Evolutionary conservation across 768 basidiomycete species (phyloP), one percentile per base, ranked within the genome.

Genomic region (Suillus subaureus): DNA sequence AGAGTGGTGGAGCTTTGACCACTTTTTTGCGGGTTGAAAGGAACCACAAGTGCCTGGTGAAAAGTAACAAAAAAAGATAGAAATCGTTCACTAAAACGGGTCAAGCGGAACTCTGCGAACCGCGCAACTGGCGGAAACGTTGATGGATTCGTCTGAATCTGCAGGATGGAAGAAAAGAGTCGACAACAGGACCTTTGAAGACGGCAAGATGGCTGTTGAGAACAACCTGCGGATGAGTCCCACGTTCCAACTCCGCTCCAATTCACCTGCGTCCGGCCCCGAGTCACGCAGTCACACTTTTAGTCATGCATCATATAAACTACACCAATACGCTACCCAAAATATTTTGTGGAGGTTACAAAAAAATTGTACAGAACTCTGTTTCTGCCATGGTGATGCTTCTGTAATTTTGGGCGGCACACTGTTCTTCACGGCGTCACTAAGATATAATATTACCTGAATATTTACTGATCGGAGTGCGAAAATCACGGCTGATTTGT

Each of bases 171-270:
- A 47, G 63, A 26, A 61, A 64, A 11, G 26, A 57, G 33, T 33
- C 31, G 28, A 61, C 63, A 61, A 64, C 61, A 64, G 33, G 39
- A 31, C 43, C 42, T 63, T 63, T 7, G 61, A 63, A 61, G 40
- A 45, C 68, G 69, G 67, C 67, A 71, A 77, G 72, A 67, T 78
- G 75, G 77, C 67, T 61, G 75, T 76, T 69, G 75, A 69, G 69
- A 71, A 76, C 73, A 76, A 76, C 71, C 75, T 76, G 75, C 70
- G 73, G 67, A 75, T 69, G 72, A 66, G 70, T 71, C 72, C 61
- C 66, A 70, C 64, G 64, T 76, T 76, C 66, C 18, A 77, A 73
- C 75, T 76, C 75, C 75, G 75, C 73, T 61, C 49, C 68, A 76
- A 76, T 75, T 77, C 66, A 71, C 65, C 16, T 37, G 64, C 23